These are phyloP conservation scores for Ilyonectria robusta DNA, from an alignment of 2,329 filamentous ascomycete genomes.

Conservation along the genomic window DNA sequence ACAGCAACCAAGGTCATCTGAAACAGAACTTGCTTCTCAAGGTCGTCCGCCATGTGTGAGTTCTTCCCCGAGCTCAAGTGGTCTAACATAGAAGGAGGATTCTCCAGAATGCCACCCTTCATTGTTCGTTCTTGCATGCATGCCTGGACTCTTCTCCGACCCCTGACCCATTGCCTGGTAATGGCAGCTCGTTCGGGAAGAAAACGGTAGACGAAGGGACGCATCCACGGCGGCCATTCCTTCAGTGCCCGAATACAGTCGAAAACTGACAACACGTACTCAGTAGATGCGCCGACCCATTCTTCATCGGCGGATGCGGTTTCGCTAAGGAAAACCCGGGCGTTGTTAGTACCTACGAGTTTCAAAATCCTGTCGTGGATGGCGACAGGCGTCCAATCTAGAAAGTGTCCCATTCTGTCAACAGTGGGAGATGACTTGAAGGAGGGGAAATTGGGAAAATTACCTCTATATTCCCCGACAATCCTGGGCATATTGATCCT, in stretches of 20 bases:
- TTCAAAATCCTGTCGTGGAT: conserved; percentile 11
- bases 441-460: background rate
- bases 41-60: conserved; percentile 2
- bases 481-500: conserved; percentile 3
- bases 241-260: conserved; percentile 4
- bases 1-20: conserved; percentile 12
- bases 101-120: background rate
- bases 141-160: background rate
- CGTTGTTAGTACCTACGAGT: conserved; percentile 8
- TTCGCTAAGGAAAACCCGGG: conserved; percentile 4
- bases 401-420: background rate
- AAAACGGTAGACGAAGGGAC: background rate
- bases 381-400: background rate
- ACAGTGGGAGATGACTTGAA: background rate
- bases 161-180: background rate
- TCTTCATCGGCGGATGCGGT: conserved; percentile 6
- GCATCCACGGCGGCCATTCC: conserved; percentile 11
- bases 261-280: conserved; percentile 9
- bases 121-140: conserved; percentile 9
- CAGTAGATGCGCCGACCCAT: conserved; percentile 2
- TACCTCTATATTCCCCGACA: conserved; percentile 6
- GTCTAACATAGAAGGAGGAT: conserved; percentile 5
- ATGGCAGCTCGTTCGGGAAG: background rate
- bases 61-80: conserved; percentile 10
- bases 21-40: conserved; percentile 7